phyloP scores from a whole-genome alignment of 441 rosid species.

The Capsella rubella region DNA sequence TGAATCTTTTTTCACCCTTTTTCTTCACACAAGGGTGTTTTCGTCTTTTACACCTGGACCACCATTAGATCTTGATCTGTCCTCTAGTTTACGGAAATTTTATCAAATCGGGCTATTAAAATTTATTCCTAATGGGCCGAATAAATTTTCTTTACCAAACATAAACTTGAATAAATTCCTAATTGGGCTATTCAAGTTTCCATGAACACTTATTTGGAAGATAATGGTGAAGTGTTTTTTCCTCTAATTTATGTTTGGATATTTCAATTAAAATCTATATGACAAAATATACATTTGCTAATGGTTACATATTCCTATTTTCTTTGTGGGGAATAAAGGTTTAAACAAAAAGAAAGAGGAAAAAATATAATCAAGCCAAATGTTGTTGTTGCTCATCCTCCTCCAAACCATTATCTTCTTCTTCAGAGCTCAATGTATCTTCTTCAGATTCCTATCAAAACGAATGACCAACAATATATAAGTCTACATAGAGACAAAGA shows the following conservation, averaged over 20 bases:
- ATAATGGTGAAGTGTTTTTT: background rate
- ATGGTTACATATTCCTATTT: background rate
- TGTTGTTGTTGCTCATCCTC: slow-evolving; percentile 50
- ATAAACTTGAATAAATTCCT: too few species aligned
- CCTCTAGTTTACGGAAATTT: background rate
- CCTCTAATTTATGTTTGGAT: background rate
- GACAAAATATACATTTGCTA: slow-evolving; percentile 16
- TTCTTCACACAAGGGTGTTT: too few species aligned
- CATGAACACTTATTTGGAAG: background rate
- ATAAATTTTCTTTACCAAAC: too few species aligned
- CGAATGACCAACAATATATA: background rate
- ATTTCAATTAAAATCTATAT: background rate
- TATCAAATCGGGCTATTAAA: background rate
- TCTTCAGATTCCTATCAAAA: slow-evolving; percentile 48
- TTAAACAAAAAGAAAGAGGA: background rate
- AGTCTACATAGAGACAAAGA: background rate
- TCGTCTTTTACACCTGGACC: background rate
- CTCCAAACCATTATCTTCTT: slow-evolving; percentile 47
- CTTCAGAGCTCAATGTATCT: slow-evolving; percentile 47
- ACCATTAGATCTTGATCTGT: background rate
- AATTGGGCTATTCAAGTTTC: background rate
- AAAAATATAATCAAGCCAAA: slow-evolving; percentile 29
- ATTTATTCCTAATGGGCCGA: background rate
- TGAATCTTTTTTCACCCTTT: background rate
- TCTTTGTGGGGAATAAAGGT: background rate